Base-by-base conservation (phyloP, 129 eudicot genomes). In the Tagetes erecta region DNA sequence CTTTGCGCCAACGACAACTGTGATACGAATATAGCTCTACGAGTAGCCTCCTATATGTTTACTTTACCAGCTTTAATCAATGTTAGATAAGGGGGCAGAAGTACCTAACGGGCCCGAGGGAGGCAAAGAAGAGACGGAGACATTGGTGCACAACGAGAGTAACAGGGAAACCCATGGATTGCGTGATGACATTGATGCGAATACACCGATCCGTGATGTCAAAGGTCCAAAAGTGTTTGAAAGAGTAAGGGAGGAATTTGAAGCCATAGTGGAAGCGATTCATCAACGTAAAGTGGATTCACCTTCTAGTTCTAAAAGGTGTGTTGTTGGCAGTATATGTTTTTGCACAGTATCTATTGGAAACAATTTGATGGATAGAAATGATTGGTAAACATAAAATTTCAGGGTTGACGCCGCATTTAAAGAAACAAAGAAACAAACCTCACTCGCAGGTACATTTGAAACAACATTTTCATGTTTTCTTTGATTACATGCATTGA, bases 191-290 rank as follows among this genome's bases (percentile, higher is more conserved):
- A 83, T 88, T 37, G 87, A 88, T 81, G 83, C 12, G 49, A 76
- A 83, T 60, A 84, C 96, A 2, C 78, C 87, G 1, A 70, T 77
- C 2, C 51, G 74, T 72, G 86, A 91, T 50, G 81, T 91, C 38
- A 91, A 86, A 77, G 96, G 88, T 41, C 97, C 97, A 39, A 88
- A 84, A 63, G 81, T 84, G 58, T 86, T 91, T 73, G 90, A 84
- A 66, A 85, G 96, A 69, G 89, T 86, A 3, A 88, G 86, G 80
- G 97, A 91, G 84, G 97, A 91, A 77, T 68, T 91, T 60, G 90
- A 91, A 81, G 97, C 97, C 53, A 50, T 91, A 64, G 83, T 69
- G 52, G 76, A 68, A 20, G 71, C 95, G 6, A 73, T 88, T 74
- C 92, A 86, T 73, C 83, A 81, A 5, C 85, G 75, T 56, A 85